These are phyloP conservation scores for Lantana camara DNA, from an alignment of 257 asterid species.

Conservation along the genomic window DNA sequence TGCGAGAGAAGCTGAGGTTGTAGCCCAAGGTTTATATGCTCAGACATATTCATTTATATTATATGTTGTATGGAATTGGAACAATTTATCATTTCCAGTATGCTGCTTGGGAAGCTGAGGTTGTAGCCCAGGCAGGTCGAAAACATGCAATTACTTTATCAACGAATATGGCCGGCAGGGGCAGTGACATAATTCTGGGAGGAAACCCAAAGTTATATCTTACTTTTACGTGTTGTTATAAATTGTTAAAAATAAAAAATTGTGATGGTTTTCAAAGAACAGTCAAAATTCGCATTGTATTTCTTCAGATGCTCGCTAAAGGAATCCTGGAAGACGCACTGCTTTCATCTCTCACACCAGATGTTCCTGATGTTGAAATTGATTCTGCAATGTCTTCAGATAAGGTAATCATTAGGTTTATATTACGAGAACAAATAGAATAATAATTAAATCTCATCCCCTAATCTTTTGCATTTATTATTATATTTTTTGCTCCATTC, in stretches of 20 bases:
- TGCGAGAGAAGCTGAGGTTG: too few relatives aligned
- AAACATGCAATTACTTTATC: conserved; percentile 93
- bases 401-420: conserved; percentile 52
- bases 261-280: conserved; percentile 1
- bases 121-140: conserved; percentile 97
- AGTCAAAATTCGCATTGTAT: conserved; percentile 21
- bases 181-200: conserved; percentile 97
- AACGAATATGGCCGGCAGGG: conserved; percentile 99
- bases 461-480: conserved; percentile 11
- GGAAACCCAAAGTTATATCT: conserved; percentile 91
- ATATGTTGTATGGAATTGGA: conserved; percentile 12
- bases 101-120: conserved; percentile 98
- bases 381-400: conserved; percentile 60
- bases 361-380: conserved; percentile 59
- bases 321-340: conserved; percentile 79
- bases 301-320: conserved; percentile 87
- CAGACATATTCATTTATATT: not conserved
- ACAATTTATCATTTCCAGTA: conserved; percentile 55
- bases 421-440: conserved; percentile 18
- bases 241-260: not conserved
- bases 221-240: conserved; percentile 9
- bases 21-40: too few relatives aligned
- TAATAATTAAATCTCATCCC: conserved; percentile 1
- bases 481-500: conserved; percentile 29
- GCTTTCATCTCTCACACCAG: conserved; percentile 68